phyloP scores from a whole-genome alignment of 306 rosid genomes.

The Alnus rubra region DNA sequence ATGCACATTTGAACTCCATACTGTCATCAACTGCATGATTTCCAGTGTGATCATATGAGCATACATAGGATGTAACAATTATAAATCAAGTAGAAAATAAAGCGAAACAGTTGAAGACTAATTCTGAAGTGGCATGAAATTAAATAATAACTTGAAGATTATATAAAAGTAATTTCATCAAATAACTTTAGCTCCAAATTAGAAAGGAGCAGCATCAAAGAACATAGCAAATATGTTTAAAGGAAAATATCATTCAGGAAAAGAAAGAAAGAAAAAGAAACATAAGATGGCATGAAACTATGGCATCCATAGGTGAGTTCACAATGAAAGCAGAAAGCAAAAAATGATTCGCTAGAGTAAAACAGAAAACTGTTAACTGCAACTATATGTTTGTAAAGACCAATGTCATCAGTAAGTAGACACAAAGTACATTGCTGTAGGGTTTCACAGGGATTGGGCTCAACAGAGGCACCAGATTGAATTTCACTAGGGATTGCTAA shows the following conservation, averaged over 20 bases:
- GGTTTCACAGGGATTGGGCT: neutral
- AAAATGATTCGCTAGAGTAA: neutral
- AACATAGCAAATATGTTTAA: neutral
- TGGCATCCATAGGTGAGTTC: neutral
- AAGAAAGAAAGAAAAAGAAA: neutral
- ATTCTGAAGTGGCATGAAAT: neutral
- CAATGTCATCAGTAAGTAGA: neutral
- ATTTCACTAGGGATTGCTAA: neutral
- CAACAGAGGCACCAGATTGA: neutral
- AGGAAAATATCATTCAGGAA: neutral
- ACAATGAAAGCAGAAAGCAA: neutral
- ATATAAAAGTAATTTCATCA: too few relatives aligned
- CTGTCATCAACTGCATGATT: slow-evolving; percentile 65
- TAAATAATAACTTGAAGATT: too few relatives aligned
- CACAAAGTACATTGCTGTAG: slow-evolving; percentile 7
- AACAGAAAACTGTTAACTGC: neutral
- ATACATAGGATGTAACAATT: slow-evolving; percentile 1
- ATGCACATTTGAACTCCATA: slow-evolving; percentile 60
- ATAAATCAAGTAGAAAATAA: slow-evolving; percentile 3
- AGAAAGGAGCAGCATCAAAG: neutral
- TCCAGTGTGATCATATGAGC: slow-evolving; percentile 24
- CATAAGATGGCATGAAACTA: neutral
- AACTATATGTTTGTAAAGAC: neutral
- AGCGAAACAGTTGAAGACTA: neutral
- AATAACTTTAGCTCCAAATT: neutral